Evolutionary conservation across 306 rosid genomes (phyloP).

Genomic region (Pterocarpus macrocarpus): DNA sequence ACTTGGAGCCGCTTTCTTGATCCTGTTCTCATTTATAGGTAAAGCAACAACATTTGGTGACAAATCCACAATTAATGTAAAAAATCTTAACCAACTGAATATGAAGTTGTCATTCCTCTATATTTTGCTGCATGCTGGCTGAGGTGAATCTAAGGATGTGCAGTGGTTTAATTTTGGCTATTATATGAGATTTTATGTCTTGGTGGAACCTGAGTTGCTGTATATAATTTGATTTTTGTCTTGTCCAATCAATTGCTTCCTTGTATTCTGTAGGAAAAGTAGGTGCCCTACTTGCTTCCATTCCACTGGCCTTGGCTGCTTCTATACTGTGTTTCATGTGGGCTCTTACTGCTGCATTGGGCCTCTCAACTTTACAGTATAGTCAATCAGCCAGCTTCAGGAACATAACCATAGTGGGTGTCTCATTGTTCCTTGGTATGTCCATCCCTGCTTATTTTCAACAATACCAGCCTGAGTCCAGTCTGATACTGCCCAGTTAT

Average conservation of each 20-base stretch:
- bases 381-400: slow-evolving; percentile 79
- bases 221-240: neutral
- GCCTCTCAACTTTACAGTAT: slow-evolving; percentile 80
- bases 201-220: neutral
- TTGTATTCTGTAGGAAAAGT: slow-evolving; percentile 73
- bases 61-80: neutral
- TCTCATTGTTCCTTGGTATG: slow-evolving; percentile 91
- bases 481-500: slow-evolving; percentile 84
- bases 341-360: slow-evolving; percentile 85
- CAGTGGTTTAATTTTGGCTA: neutral
- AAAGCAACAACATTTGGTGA: slow-evolving; percentile 38
- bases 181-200: neutral
- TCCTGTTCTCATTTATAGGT: slow-evolving; percentile 84
- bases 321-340: slow-evolving; percentile 87
- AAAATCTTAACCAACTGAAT: slow-evolving; percentile 15
- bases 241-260: neutral
- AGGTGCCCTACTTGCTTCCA: slow-evolving; percentile 97
- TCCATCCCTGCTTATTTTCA: slow-evolving; percentile 95
- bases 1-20: slow-evolving; percentile 83
- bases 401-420: slow-evolving; percentile 83
- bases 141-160: slow-evolving; percentile 14
- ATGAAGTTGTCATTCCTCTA: slow-evolving; percentile 11
- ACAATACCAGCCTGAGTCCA: slow-evolving; percentile 73
- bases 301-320: slow-evolving; percentile 92
- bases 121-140: neutral